Percentiles rank a stretch among this genome's conserved stretches.
Evolutionary conservation across 495 filamentous ascomycete genomes (phyloP).

Genomic region (Neurospora tetrasperma): DNA sequence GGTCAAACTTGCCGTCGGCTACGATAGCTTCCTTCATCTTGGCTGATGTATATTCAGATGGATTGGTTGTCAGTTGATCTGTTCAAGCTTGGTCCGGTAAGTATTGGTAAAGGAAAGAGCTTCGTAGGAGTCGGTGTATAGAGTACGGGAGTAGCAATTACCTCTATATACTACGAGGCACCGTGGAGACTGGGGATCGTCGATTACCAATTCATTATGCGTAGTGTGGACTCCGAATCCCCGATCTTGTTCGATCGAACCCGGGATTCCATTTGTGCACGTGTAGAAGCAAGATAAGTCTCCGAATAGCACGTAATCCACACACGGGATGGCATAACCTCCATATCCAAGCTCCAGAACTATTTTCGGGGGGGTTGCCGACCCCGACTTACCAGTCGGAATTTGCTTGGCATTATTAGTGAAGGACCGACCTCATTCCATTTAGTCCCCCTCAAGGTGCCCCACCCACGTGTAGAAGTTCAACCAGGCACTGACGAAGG

Average conservation of each 20-base stretch:
- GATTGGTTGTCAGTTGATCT: neutral
- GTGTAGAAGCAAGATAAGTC: neutral
- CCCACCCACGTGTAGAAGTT: neutral
- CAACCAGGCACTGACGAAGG: too few relatives aligned
- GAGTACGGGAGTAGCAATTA: neutral
- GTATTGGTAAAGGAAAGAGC: neutral
- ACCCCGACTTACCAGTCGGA: neutral
- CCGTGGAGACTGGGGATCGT: neutral
- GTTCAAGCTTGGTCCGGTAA: neutral
- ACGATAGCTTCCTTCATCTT: slow-evolving; percentile 61
- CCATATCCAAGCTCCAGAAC: neutral
- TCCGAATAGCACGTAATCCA: neutral
- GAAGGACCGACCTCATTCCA: neutral
- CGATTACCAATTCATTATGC: neutral
- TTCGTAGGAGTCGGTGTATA: neutral
- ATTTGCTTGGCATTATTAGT: neutral
- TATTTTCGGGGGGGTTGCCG: neutral
- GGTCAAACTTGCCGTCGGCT: slow-evolving; percentile 22
- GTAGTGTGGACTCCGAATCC: neutral
- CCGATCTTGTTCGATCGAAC: neutral
- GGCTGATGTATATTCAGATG: neutral
- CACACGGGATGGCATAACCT: neutral
- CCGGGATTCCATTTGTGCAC: neutral
- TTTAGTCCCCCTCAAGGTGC: neutral
- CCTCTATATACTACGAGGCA: neutral